Evolutionary conservation across 2,329 filamentous ascomycete genomes (phyloP).

Genomic region (Pseudogymnoascus sp.): DNA sequence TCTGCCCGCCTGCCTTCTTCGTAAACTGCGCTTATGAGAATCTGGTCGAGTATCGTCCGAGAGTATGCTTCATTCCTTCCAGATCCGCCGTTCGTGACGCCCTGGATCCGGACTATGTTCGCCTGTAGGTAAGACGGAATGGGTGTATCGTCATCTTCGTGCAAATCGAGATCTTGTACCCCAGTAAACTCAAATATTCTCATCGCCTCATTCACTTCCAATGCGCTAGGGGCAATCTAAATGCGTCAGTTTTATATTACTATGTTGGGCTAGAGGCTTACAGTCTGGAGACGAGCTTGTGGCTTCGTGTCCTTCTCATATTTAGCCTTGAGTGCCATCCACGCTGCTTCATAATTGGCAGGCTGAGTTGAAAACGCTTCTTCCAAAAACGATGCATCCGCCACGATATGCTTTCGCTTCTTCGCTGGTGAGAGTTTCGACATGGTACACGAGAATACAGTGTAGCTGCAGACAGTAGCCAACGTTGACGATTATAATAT

Average conservation of each 20-base stretch:
- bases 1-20: background rate
- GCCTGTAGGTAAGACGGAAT: conserved; percentile 9
- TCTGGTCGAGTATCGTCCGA: conserved; percentile 8
- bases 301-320: too few species aligned
- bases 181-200: conserved; percentile 4
- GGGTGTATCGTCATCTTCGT: background rate
- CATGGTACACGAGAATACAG: too few species aligned
- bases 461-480: too few species aligned
- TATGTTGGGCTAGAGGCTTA: too few species aligned
- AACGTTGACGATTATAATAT: too few species aligned
- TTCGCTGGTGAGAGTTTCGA: too few species aligned
- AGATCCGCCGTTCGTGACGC: background rate
- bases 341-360: background rate
- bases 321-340: background rate
- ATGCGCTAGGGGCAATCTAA: conserved; percentile 7
- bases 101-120: background rate
- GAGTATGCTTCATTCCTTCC: background rate
- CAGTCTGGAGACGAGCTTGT: background rate
- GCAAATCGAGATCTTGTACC: too few species aligned
- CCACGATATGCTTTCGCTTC: too few species aligned
- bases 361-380: background rate
- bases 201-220: background rate
- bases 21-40: conserved; percentile 1
- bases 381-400: too few species aligned
- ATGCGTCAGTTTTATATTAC: background rate